phyloP scores from a whole-genome alignment of 2,329 filamentous ascomycete species.

The Cadophora sp. region DNA sequence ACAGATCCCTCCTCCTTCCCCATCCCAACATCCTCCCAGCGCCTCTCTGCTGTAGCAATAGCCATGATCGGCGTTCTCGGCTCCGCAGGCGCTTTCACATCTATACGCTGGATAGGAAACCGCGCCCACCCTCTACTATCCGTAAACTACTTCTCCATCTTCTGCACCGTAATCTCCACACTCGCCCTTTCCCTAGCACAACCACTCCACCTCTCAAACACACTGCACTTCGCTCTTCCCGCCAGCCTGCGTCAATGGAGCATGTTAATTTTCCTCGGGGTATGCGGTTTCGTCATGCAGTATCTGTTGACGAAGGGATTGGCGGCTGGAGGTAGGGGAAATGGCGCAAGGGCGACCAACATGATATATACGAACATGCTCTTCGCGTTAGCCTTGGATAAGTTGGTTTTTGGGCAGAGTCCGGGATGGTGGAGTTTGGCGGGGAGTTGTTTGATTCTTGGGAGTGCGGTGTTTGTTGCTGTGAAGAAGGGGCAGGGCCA shows the following conservation, averaged over 20 bases:
- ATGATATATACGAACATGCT: constrained; percentile 76
- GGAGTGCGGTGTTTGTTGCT: constrained; percentile 69
- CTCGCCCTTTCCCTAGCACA: constrained; percentile 61
- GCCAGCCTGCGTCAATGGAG: constrained; percentile 58
- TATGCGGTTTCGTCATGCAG: constrained; percentile 84
- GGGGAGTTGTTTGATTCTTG: constrained; percentile 69
- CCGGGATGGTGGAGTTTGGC: constrained; percentile 63
- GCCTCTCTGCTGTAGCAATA: constrained; percentile 71
- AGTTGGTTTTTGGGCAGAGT: constrained; percentile 65
- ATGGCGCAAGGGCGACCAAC: constrained; percentile 59
- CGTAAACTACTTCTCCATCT: constrained; percentile 82
- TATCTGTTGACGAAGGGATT: constrained; percentile 83
- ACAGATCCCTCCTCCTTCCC: constrained; percentile 23
- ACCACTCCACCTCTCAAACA: constrained; percentile 44
- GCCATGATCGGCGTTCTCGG: constrained; percentile 81
- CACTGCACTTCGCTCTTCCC: constrained; percentile 51
- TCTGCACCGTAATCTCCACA: constrained; percentile 72
- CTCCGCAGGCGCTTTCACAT: constrained; percentile 74
- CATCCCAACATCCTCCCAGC: constrained; percentile 47
- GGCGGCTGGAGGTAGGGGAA: constrained; percentile 40
- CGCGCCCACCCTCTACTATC: constrained; percentile 83
- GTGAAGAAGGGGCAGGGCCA: constrained; percentile 42
- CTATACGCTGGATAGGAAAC: constrained; percentile 82
- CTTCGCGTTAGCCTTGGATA: constrained; percentile 70
- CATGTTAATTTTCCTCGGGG: constrained; percentile 70